These are phyloP conservation scores for Metschnikowia corniflorae DNA, from an alignment of 805 yeast genomes.

Conservation along the genomic window DNA sequence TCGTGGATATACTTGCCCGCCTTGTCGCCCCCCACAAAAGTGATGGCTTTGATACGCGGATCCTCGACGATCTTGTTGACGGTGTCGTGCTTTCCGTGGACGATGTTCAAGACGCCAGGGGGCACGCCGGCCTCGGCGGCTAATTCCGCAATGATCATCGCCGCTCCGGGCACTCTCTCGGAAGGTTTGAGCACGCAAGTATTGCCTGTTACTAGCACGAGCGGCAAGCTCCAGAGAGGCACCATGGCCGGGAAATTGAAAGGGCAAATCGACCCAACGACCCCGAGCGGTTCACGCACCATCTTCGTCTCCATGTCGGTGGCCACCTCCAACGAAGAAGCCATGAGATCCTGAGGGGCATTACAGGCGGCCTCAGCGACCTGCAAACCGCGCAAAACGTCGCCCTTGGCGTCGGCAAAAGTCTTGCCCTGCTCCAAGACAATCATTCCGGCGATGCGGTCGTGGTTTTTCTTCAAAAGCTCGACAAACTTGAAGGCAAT, in stretches of 20 bases:
- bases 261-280: conserved; percentile 73
- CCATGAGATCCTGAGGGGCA: conserved; percentile 61
- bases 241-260: conserved; percentile 87
- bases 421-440: conserved; percentile 63
- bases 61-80: conserved; percentile 69
- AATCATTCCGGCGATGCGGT: conserved; percentile 57
- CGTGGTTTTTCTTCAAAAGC: conserved; percentile 62
- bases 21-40: conserved; percentile 76
- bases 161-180: conserved; percentile 80
- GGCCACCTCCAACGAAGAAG: conserved; percentile 62
- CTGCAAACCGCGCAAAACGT: conserved; percentile 71
- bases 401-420: conserved; percentile 68
- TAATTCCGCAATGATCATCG: conserved; percentile 68
- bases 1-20: conserved; percentile 74
- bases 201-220: conserved; percentile 67
- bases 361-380: conserved; percentile 75
- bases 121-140: conserved; percentile 74
- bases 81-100: conserved; percentile 71
- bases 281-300: conserved; percentile 74
- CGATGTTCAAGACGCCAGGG: conserved; percentile 65
- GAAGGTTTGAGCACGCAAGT: conserved; percentile 56
- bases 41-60: conserved; percentile 70
- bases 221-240: conserved; percentile 61
- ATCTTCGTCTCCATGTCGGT: conserved; percentile 73
- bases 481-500: conserved; percentile 66